These are phyloP conservation scores for Dictyostelium gargantuum DNA, from an alignment of 208 protist species.

Conservation along the genomic window DNA sequence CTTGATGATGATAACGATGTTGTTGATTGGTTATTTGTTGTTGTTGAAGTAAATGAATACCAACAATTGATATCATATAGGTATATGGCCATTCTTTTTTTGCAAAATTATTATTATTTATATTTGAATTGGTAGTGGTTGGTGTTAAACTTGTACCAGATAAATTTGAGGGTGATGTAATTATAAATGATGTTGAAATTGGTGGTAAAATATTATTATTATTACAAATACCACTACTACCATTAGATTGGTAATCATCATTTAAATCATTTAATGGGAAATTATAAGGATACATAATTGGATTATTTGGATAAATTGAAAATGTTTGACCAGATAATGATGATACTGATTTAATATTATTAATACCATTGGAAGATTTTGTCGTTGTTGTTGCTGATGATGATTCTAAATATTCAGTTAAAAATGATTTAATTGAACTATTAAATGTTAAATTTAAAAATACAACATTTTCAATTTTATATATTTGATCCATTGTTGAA, in stretches of 20 bases:
- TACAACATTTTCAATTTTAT: slow-evolving; percentile 15
- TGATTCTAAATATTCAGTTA: background rate
- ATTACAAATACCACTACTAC: background rate
- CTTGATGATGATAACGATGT: background rate
- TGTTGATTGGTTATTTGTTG: background rate
- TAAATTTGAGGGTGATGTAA: background rate
- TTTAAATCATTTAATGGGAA: background rate
- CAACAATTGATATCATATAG: slow-evolving; percentile 39
- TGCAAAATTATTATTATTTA: background rate
- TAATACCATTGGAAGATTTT: background rate
- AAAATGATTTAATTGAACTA: background rate
- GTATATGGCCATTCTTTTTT: slow-evolving; percentile 15
- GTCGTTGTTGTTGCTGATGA: background rate
- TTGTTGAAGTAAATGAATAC: background rate
- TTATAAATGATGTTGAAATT: background rate
- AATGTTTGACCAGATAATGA: background rate
- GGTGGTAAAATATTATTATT: background rate
- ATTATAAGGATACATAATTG: slow-evolving; percentile 30
- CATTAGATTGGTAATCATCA: background rate
- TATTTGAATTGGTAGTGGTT: background rate
- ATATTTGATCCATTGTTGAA: background rate
- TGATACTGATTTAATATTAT: background rate
- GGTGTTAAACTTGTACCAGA: background rate
- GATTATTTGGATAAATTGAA: slow-evolving; percentile 9
- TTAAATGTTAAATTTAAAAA: slow-evolving; percentile 50